Base-by-base conservation (phyloP, 2,329 filamentous ascomycete species). In the Fusarium sp. region DNA sequence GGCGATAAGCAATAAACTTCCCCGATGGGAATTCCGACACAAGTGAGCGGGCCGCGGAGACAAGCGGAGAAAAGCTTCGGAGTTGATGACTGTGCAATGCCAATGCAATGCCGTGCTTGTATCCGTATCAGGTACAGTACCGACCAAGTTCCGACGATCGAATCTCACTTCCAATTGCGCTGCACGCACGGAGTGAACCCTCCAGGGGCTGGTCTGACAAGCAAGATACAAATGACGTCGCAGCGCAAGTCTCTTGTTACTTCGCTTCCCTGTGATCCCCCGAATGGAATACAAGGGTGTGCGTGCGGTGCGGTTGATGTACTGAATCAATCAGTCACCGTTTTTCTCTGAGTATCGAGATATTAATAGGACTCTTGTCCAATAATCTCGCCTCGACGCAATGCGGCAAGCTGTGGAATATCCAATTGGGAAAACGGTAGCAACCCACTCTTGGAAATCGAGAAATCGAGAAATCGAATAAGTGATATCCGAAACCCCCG, bases 41-140 rank as follows among this genome's bases (percentile, higher is more conserved):
- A 49, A 33, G 27, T 49, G 48, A 53, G 45, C 60, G 50, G 63
- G 37, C 60, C 49, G 64, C 63, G 61, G 61, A 75, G 71, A 70
- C 67, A 70, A 64, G 71, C 76, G 71, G 75, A 76, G 70, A 67
- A 59, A 58, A 52, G 64, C 70, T 63, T 69, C 74, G 68, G 62
- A 74, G 49, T 66, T 65, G 72, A 65, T 46, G 32, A 55, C 38
- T 55, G 52, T 33, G 27, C 30, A 69, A 58, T 38, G 32, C 26
- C 48, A 58, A 59, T 57, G 64, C 48, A 73, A 68, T 69, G 67
- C 64, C 64, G 64, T 70, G 30, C 61, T 57, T 59, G 70, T 53
- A 73, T 67, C 69, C 60, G 66, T 41, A 53, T 58, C 59, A 50
- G 58, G 48, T 61, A 59, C 61, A 48, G 30, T 35, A 46, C 49